phyloP scores from a whole-genome alignment of 2,329 filamentous ascomycete species.

The Ceratocystis harringtonii region DNA sequence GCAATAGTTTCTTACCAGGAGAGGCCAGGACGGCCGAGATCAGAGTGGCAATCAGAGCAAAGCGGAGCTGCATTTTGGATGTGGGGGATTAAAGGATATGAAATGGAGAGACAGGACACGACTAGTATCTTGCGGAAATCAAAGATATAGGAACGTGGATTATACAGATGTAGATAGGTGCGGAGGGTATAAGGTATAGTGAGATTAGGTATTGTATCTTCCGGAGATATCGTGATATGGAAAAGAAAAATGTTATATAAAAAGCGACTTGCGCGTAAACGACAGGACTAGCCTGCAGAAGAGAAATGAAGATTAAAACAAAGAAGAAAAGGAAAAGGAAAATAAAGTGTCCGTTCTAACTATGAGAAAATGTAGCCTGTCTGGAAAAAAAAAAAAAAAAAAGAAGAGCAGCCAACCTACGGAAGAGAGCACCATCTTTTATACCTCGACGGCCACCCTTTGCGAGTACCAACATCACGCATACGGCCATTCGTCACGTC shows the following conservation, averaged over 20 bases:
- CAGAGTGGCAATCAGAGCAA: slow-evolving; percentile 33
- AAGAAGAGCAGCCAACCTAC: not conserved
- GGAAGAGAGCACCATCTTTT: not conserved
- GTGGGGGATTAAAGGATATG: slow-evolving; percentile 1
- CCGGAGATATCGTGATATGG: not conserved
- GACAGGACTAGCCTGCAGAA: slow-evolving; percentile 34
- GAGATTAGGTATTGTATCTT: slow-evolving; percentile 18
- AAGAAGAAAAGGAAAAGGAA: slow-evolving; percentile 15
- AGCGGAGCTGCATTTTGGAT: slow-evolving; percentile 38
- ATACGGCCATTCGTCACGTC: too few species aligned
- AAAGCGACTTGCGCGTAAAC: slow-evolving; percentile 33
- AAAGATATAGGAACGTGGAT: not conserved
- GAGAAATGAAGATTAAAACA: slow-evolving; percentile 18
- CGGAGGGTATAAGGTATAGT: slow-evolving; percentile 23
- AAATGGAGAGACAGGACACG: not conserved
- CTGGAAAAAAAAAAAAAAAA: not conserved
- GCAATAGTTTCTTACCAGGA: not conserved
- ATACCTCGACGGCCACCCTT: not conserved
- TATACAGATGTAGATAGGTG: slow-evolving; percentile 13
- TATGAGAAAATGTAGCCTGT: not conserved
- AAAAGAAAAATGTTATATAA: slow-evolving; percentile 10
- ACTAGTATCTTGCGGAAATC: not conserved
- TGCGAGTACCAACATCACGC: not conserved
- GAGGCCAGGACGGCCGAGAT: slow-evolving; percentile 27
- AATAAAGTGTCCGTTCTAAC: not conserved